A percentile compares a stretch with the other conserved stretches of the same genome.
These are phyloP conservation scores for Solanum hybrid DNA, from an alignment of 305 asterid genomes.

Conservation along the genomic window DNA sequence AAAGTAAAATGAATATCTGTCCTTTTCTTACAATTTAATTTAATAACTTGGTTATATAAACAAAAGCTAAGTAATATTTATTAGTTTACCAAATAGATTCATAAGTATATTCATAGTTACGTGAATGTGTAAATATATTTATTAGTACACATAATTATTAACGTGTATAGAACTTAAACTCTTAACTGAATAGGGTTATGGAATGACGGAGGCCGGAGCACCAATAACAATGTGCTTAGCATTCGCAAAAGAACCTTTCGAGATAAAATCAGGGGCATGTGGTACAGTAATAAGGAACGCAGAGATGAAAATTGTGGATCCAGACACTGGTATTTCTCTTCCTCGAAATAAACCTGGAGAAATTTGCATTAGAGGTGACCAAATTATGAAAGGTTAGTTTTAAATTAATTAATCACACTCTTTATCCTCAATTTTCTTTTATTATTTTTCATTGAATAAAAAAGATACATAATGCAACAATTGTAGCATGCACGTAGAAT, in stretches of 20 bases:
- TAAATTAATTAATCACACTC: background rate
- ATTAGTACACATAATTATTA: background rate
- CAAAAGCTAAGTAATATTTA: background rate
- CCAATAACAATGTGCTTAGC: slow-evolving; percentile 78
- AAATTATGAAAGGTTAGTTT: slow-evolving; percentile 78
- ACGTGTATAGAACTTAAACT: background rate
- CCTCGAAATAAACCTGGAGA: slow-evolving; percentile 69
- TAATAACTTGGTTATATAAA: background rate
- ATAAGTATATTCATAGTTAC: background rate
- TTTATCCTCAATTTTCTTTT: background rate
- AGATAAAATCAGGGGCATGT: slow-evolving; percentile 83
- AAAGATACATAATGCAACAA: background rate
- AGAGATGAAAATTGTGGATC: slow-evolving; percentile 73
- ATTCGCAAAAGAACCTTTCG: slow-evolving; percentile 62
- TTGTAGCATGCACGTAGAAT: background rate
- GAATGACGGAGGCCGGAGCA: slow-evolving; percentile 94
- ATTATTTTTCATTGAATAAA: background rate
- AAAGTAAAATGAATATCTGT: background rate
- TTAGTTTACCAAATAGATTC: background rate
- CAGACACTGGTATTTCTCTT: slow-evolving; percentile 42
- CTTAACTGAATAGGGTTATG: slow-evolving; percentile 48
- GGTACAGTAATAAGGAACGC: slow-evolving; percentile 84
- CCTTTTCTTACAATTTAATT: background rate
- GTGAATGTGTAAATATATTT: background rate
- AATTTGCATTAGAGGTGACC: slow-evolving; percentile 76